Evolutionary conservation across 176 grass and related monocot genomes (phyloP), one percentile per base, ranked within the genome.

Genomic region (Stipa capillata): DNA sequence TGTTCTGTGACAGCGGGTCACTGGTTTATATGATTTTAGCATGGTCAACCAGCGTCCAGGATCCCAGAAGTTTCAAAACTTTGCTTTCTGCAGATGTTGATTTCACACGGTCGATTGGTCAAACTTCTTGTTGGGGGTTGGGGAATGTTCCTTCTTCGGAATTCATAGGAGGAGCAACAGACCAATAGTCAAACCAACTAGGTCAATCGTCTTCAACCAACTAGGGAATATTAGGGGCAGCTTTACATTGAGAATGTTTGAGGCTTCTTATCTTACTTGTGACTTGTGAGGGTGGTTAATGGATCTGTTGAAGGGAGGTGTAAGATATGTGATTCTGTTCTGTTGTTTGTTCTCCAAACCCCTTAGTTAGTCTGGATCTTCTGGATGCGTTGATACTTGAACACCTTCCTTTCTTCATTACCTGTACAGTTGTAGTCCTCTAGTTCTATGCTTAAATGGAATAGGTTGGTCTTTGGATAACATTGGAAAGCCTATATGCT

Each of bases 181-280:
- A 75, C 81, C 51, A 25, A 18, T 62, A 52, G 69, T 84, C 87
- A 88, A 73, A 79, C 48, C 48, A 25, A 57, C 31, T 58, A 55
- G 31, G 87, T 89, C 82, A 88, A 75, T 74, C 27, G 45, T 73
- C 51, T 80, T 80, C 86, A 69, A 84, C 82, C 35, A 81, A 80
- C 39, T 39, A 75, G 48, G 31, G 69, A 86, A 85, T 78, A 29
- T 78, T 77, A 29, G 5, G 68, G 74, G 7, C 51, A n/a, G n/a
- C n/a, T n/a, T n/a, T n/a, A n/a, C n/a, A n/a, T n/a, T n/a, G n/a
- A 68, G 53, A 84, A 70, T 71, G 49, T 33, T 54, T 21, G 51
- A 29, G 62, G 37, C 27, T 75, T 24, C 12, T 53, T 51, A 58
- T 34, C 62, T 73, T 78, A 83, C 50, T 73, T 4, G 25, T 66